A percentile compares a stretch with the other conserved stretches of the same genome.
Evolutionary conservation across 345 rosid species (phyloP).

Genomic region (Aquilaria malaccensis): DNA sequence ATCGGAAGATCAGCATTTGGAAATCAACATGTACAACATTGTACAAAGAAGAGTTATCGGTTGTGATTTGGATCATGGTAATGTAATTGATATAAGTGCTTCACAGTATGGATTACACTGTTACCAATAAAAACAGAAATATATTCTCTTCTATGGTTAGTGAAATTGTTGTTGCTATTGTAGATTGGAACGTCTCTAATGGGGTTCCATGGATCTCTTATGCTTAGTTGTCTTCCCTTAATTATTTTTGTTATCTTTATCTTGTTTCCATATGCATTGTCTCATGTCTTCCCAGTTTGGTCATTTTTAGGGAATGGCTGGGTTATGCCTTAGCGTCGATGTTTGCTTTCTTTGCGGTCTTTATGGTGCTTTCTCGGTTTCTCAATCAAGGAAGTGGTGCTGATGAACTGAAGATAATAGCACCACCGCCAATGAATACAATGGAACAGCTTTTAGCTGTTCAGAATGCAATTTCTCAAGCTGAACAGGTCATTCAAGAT

Average conservation of each 20-base stretch:
- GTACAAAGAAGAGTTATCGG: too few relatives aligned
- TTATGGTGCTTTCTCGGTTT: constrained; percentile 59
- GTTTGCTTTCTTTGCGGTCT: constrained; percentile 42
- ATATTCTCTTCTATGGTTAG: too few relatives aligned
- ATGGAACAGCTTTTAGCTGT: constrained; percentile 97
- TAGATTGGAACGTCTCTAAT: too few relatives aligned
- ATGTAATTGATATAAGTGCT: too few relatives aligned
- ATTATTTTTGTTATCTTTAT: not conserved
- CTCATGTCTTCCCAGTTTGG: not conserved
- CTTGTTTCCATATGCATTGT: too few relatives aligned
- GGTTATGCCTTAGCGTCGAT: constrained; percentile 47
- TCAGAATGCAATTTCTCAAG: constrained; percentile 74
- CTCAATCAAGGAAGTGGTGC: constrained; percentile 45
- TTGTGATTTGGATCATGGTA: too few relatives aligned
- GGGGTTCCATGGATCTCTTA: too few relatives aligned
- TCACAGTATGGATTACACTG: too few relatives aligned
- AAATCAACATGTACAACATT: too few relatives aligned
- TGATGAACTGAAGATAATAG: constrained; percentile 57
- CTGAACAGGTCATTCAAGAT: constrained; percentile 74
- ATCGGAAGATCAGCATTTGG: too few relatives aligned
- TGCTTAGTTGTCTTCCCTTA: not conserved
- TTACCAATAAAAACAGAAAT: too few relatives aligned
- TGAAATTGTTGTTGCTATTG: too few relatives aligned
- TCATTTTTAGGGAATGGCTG: constrained; percentile 55
- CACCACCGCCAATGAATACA: constrained; percentile 84